Evolutionary conservation across 495 filamentous ascomycete species (phyloP).

Genomic region (Podospora bellae-mahoneyi): DNA sequence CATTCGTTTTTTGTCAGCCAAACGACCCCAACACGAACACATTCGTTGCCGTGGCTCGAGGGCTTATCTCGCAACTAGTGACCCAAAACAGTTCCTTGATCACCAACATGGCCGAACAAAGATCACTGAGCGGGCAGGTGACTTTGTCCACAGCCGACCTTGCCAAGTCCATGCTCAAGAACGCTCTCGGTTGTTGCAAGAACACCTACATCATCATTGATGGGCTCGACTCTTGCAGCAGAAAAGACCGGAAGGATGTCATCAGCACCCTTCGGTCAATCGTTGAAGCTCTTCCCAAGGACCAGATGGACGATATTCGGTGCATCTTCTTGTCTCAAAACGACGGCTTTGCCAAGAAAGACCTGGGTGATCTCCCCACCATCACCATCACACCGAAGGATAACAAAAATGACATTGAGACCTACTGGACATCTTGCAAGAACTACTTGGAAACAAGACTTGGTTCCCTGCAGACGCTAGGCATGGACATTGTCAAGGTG

Average conservation of each 20-base stretch:
- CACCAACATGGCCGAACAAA: not conserved
- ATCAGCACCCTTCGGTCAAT: not conserved
- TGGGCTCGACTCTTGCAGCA: conserved; percentile 4
- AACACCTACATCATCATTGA: not conserved
- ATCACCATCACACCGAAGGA: not conserved
- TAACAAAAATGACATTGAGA: not conserved
- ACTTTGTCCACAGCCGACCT: not conserved
- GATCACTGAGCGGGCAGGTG: not conserved
- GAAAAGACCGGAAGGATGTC: not conserved
- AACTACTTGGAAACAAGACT: not conserved
- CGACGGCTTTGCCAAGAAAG: not conserved
- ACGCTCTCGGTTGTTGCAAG: not conserved
- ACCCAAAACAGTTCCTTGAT: not conserved
- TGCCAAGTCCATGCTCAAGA: not conserved
- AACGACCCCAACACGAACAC: not conserved
- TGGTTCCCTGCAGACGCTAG: not conserved
- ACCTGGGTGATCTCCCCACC: not conserved
- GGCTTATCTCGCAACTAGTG: not conserved
- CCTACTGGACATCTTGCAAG: not conserved
- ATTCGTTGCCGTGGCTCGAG: conserved; percentile 2
- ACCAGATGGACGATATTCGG: not conserved
- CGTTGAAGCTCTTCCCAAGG: not conserved
- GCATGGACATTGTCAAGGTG: conserved; percentile 4
- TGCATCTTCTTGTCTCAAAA: not conserved
- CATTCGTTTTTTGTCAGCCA: conserved; percentile 2